These are phyloP conservation scores for Pseudocercospora crystallina DNA, from an alignment of 2,329 filamentous ascomycete genomes.

Conservation along the genomic window DNA sequence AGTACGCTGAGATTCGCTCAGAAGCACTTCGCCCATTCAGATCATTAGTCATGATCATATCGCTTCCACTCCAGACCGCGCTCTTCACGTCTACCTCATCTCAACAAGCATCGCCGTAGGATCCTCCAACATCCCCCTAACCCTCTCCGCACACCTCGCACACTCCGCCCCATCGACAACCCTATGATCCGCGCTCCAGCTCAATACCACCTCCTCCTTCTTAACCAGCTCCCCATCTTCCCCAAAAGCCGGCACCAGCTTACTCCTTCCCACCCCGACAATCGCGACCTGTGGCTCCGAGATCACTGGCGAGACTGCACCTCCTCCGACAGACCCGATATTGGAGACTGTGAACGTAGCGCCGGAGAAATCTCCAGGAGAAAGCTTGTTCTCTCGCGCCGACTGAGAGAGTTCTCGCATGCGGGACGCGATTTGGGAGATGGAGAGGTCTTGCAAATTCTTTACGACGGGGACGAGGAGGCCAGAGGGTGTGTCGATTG, in stretches of 20 bases:
- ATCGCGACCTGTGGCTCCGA: slow-evolving; percentile 90
- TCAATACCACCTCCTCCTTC: slow-evolving; percentile 83
- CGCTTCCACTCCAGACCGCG: too few relatives aligned
- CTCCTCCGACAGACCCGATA: slow-evolving; percentile 91
- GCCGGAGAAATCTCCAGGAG: slow-evolving; percentile 72
- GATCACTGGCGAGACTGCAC: slow-evolving; percentile 86
- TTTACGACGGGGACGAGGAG: slow-evolving; percentile 90
- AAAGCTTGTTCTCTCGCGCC: slow-evolving; percentile 72
- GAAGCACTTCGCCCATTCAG: too few relatives aligned
- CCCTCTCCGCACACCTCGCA: slow-evolving; percentile 82
- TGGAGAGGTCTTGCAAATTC: slow-evolving; percentile 73
- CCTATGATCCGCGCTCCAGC: slow-evolving; percentile 94
- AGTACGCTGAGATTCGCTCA: too few relatives aligned
- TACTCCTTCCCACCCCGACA: slow-evolving; percentile 79
- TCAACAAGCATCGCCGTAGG: slow-evolving; percentile 85
- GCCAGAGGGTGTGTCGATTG: slow-evolving; percentile 88
- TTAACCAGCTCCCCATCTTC: slow-evolving; percentile 60
- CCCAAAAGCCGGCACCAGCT: slow-evolving; percentile 75
- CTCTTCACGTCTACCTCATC: slow-evolving; percentile 55
- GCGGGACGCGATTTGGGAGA: slow-evolving; percentile 75
- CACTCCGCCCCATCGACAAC: slow-evolving; percentile 94
- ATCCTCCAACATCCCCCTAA: slow-evolving; percentile 75
- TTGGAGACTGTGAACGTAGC: slow-evolving; percentile 96
- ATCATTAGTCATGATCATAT: too few relatives aligned
- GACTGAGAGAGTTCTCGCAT: slow-evolving; percentile 70